Conservation (phyloP, 306 rosid genomes). For the Acmispon strigosus region DNA sequence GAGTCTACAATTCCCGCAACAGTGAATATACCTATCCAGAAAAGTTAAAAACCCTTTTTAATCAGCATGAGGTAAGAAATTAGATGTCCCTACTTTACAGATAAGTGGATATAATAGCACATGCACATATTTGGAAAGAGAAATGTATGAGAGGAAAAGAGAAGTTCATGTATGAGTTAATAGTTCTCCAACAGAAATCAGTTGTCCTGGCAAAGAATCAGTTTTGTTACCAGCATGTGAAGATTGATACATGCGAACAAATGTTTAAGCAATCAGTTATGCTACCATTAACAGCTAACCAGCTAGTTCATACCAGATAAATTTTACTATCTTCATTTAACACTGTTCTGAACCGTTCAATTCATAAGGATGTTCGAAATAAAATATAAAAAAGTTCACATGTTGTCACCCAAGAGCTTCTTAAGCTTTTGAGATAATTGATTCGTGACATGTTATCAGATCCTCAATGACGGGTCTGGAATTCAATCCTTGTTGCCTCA, state of each 20-base stretch:
- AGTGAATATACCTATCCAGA: constrained; percentile 57
- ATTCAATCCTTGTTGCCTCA: no score
- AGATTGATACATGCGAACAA: not conserved
- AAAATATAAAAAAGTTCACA: no score
- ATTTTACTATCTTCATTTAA: not conserved
- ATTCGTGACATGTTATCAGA: no score
- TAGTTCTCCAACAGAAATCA: not conserved
- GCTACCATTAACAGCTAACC: not conserved
- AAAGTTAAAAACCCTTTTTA: not conserved
- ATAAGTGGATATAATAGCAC: not conserved
- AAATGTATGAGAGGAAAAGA: not conserved
- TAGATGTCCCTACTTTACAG: not conserved
- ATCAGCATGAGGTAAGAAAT: not conserved
- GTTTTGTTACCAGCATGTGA: not conserved
- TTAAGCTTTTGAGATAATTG: no score
- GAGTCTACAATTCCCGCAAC: constrained; percentile 80
- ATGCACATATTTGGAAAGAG: not conserved
- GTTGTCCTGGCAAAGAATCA: not conserved
- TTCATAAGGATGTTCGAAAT: not conserved
- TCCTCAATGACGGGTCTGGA: no score
- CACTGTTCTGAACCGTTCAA: not conserved
- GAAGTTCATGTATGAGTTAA: not conserved
- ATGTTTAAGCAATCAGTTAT: not conserved
- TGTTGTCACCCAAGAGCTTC: no score
- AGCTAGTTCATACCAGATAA: not conserved